phyloP scores from a whole-genome alignment of 2,329 filamentous ascomycete species.

The Pseudogymnoascus sp. region DNA sequence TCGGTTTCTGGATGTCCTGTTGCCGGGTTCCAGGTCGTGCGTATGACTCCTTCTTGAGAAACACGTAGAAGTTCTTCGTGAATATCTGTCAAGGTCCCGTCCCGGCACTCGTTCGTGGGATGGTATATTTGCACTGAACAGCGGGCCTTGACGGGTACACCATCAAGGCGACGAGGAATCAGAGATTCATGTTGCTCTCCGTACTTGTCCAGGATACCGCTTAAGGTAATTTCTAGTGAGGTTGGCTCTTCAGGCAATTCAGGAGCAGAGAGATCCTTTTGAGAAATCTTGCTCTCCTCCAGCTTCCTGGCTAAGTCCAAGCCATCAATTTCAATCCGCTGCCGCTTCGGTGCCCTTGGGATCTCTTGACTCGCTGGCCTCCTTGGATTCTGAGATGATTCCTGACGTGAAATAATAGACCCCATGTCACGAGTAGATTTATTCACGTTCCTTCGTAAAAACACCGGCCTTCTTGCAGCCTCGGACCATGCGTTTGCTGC shows the following conservation, averaged over 20 bases:
- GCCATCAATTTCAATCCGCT: not conserved
- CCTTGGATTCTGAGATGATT: not conserved
- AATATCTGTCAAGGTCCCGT: not conserved
- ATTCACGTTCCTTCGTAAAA: not conserved
- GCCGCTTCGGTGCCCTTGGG: not conserved
- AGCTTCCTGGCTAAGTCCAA: not conserved
- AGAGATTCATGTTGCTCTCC: not conserved
- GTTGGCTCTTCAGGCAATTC: not conserved
- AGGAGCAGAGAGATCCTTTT: not conserved
- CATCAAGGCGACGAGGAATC: not conserved
- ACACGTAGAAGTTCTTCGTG: not conserved
- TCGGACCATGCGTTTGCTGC: not conserved
- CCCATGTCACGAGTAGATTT: not conserved
- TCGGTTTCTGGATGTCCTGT: not conserved
- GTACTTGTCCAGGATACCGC: not conserved
- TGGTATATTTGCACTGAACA: not conserved
- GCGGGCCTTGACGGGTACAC: not conserved
- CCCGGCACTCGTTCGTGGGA: not conserved
- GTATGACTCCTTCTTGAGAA: not conserved
- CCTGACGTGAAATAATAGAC: not conserved
- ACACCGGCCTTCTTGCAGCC: not conserved
- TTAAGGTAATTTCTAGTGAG: not conserved
- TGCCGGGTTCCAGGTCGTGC: not conserved
- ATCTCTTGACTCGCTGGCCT: not conserved
- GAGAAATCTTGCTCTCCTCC: not conserved